Percentiles rank a stretch among this genome's conserved stretches.
Conservation (phyloP, 495 filamentous ascomycete genomes). For the Neurospora terricola region DNA sequence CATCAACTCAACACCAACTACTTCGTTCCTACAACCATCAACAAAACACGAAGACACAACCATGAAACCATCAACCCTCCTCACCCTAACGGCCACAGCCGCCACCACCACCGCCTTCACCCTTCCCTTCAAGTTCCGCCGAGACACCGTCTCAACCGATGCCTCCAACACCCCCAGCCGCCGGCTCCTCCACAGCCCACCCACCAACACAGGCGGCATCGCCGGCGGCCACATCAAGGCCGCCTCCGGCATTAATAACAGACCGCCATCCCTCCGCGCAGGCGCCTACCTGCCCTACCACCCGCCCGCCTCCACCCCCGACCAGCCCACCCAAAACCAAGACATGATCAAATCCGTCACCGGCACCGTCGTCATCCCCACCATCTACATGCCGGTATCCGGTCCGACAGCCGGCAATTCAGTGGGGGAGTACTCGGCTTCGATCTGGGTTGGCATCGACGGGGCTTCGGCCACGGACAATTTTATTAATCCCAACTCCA, state of each 20-base stretch:
- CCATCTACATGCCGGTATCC: conserved; percentile 5
- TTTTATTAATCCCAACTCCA: not conserved
- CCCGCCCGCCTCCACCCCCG: not conserved
- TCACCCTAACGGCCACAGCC: conserved; percentile 1
- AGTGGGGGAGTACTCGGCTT: conserved; percentile 13
- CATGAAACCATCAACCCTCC: conserved; percentile 7
- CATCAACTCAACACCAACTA: not conserved
- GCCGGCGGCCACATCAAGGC: conserved; percentile 2
- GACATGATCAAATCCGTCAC: conserved; percentile 4
- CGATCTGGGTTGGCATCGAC: conserved; percentile 21
- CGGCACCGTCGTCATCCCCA: conserved; percentile 11
- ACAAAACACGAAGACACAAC: not conserved
- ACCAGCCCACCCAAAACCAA: not conserved
- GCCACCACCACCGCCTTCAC: not conserved
- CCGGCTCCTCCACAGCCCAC: conserved; percentile 4
- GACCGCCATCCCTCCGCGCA: conserved; percentile 7
- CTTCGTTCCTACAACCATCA: not conserved
- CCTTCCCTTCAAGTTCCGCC: not conserved
- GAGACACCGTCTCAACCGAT: not conserved
- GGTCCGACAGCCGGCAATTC: conserved; percentile 16
- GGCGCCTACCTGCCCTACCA: conserved; percentile 9
- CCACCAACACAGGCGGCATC: not conserved
- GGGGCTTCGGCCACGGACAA: not conserved
- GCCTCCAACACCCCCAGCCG: not conserved
- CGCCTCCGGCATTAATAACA: not conserved